Evolutionary conservation across 805 yeast genomes (phyloP).

Genomic region (Sungouiozyma ichnusensis): DNA sequence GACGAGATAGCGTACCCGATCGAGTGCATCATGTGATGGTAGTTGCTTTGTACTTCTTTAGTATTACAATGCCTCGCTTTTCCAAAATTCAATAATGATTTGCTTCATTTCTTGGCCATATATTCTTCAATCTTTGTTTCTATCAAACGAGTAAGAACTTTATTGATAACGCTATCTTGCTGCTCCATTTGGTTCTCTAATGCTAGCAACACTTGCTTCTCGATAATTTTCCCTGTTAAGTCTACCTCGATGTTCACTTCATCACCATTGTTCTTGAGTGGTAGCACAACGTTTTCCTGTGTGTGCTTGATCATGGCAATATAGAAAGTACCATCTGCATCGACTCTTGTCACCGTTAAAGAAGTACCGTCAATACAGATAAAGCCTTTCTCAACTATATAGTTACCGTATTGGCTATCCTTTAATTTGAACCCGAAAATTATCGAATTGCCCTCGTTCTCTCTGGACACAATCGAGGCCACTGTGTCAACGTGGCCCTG

Average conservation of each 20-base stretch:
- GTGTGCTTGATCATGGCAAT: slow-evolving; percentile 91
- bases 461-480: slow-evolving; percentile 48
- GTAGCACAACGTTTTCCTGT: slow-evolving; percentile 67
- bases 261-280: slow-evolving; percentile 52
- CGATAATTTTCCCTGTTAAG: slow-evolving; percentile 82
- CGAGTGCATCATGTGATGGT: too few species aligned
- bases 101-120: slow-evolving; percentile 3
- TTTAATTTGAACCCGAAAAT: slow-evolving; percentile 63
- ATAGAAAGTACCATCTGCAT: slow-evolving; percentile 52
- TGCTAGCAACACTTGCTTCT: slow-evolving; percentile 62
- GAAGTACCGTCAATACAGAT: slow-evolving; percentile 90
- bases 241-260: slow-evolving; percentile 89
- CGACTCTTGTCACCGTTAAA: slow-evolving; percentile 74
- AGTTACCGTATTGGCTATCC: slow-evolving; percentile 48
- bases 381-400: slow-evolving; percentile 91
- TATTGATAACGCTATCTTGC: slow-evolving; percentile 39
- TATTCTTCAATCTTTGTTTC: slow-evolving; percentile 32
- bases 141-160: slow-evolving; percentile 39
- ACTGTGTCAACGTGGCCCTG: slow-evolving; percentile 96
- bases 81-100: too few species aligned
- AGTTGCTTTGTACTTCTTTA: too few species aligned
- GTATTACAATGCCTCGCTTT: too few species aligned
- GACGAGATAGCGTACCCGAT: too few species aligned
- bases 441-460: slow-evolving; percentile 65
- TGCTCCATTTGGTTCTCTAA: slow-evolving; percentile 44